Base-by-base conservation (phyloP, 1,284 basidiomycete genomes). In the Ceratobasidium sp. region DNA sequence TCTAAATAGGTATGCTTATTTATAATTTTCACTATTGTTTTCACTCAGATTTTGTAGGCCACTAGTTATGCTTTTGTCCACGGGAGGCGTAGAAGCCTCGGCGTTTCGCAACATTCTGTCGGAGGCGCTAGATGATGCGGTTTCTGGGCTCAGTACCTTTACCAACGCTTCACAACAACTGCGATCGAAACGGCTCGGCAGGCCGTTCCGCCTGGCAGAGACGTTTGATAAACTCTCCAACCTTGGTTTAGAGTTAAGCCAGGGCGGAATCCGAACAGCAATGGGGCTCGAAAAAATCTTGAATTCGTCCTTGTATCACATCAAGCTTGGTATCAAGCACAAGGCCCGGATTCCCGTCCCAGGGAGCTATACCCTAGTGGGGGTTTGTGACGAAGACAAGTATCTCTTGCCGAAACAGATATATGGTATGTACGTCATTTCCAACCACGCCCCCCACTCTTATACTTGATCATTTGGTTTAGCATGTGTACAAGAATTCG, bases 331-430 rank as follows among this genome's bases (percentile, higher is more conserved):
- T 6, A 11, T 74, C 14, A 74, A 74, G 50, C 61, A 74, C 66
- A 55, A 74, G 30, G 57, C 73, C 5, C 43, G 66, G 16, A 74
- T 74, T n/a, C 66, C 55, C 16, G 62, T 75, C 21, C 66, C 54
- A 21, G 67, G 52, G 2, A 49, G 63, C 26, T 72, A 63, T 30
- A 75, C 74, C 8, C 54, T 75, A 23, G 74, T 75, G n/a, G 74
- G 74, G 8, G 61, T 75, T 18, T 89, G 90, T 7, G 92, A 93
- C 78, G 92, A 92, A 81, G 90, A 90, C 1, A 85, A 87, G 1
- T 84, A 86, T 0, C 90, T 92, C 75, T 80, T 81, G 71, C 83
- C 85, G 73, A 85, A 84, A 0, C 80, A 89, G 74, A 88, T 92
- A 3, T 92, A 86, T 76, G 91, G 90, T 89, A 77, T 76, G 80